A percentile compares a stretch with the other conserved stretches of the same genome.
phyloP scores from a whole-genome alignment of 2,329 filamentous ascomycete species.

The Fusarium subtropicale region DNA sequence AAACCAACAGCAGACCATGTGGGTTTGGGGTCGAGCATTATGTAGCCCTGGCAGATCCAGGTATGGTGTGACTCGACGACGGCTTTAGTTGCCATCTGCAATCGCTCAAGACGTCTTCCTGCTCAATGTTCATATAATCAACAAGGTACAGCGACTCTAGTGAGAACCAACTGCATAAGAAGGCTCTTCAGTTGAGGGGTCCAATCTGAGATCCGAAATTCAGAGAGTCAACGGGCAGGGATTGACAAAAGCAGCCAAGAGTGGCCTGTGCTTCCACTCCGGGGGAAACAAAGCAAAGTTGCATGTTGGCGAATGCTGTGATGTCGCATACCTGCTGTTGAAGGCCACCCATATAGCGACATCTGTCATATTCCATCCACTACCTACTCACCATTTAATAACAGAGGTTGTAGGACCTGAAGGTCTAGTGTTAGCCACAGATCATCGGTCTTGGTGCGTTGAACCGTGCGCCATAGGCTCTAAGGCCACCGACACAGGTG shows the following conservation, averaged over 20 bases:
- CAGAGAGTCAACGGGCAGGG: slow-evolving; percentile 27
- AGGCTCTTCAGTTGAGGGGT: slow-evolving; percentile 35
- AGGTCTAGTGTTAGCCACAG: slow-evolving; percentile 13
- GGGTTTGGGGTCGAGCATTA: slow-evolving; percentile 36
- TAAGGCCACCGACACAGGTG: slow-evolving; percentile 43
- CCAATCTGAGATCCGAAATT: slow-evolving; percentile 43
- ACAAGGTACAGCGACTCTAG: slow-evolving; percentile 30
- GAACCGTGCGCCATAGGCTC: slow-evolving; percentile 44
- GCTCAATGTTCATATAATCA: slow-evolving; percentile 35
- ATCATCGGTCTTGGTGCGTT: slow-evolving; percentile 41
- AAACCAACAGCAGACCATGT: slow-evolving; percentile 42
- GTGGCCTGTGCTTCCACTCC: slow-evolving; percentile 32
- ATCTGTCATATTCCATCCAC: slow-evolving; percentile 35
- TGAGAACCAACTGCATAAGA: slow-evolving; percentile 45
- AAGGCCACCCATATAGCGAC: slow-evolving; percentile 24
- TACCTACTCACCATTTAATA: slow-evolving; percentile 18
- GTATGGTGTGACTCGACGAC: slow-evolving; percentile 46
- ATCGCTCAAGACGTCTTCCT: slow-evolving; percentile 23
- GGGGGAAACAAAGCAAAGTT: slow-evolving; percentile 28
- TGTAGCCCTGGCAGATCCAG: slow-evolving; percentile 32
- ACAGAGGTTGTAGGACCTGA: slow-evolving; percentile 20
- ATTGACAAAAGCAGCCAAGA: slow-evolving; percentile 29
- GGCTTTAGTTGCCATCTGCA: slow-evolving; percentile 36
- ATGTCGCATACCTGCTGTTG: slow-evolving; percentile 12
- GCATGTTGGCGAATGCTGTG: slow-evolving; percentile 24